These are phyloP conservation scores for Rhytidhysteron rufulum DNA, from an alignment of 2,329 filamentous ascomycete species.

Conservation along the genomic window DNA sequence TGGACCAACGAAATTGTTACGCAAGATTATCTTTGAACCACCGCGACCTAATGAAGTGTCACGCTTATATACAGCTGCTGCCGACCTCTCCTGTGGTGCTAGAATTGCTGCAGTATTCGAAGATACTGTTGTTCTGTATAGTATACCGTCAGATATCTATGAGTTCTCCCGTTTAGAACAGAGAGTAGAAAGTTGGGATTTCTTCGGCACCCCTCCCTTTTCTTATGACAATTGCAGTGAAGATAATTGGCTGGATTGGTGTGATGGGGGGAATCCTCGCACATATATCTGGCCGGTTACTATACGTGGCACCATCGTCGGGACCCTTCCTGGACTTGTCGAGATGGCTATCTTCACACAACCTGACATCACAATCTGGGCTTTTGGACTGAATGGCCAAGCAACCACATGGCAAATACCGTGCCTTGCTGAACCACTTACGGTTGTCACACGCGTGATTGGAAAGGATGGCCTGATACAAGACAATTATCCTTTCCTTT, in stretches of 20 bases:
- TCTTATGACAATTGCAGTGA: slow-evolving; percentile 5
- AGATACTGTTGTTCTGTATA: slow-evolving; percentile 56
- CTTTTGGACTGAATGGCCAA: slow-evolving; percentile 44
- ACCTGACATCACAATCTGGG: slow-evolving; percentile 49
- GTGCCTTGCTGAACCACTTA: slow-evolving; percentile 10
- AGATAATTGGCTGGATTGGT: slow-evolving; percentile 30
- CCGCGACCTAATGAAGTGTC: slow-evolving; percentile 36
- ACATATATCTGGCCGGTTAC: slow-evolving; percentile 45
- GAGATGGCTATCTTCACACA: slow-evolving; percentile 49
- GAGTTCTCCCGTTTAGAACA: slow-evolving; percentile 26
- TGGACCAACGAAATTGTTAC: slow-evolving; percentile 54
- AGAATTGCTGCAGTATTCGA: slow-evolving; percentile 57
- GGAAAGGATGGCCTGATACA: slow-evolving; percentile 25
- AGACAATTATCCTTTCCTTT: slow-evolving; percentile 8
- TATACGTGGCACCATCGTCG: slow-evolving; percentile 49
- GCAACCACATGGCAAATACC: slow-evolving; percentile 48
- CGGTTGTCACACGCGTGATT: slow-evolving; percentile 11
- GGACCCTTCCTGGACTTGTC: slow-evolving; percentile 42
- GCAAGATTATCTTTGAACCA: slow-evolving; percentile 55
- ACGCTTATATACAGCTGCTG: slow-evolving; percentile 53
- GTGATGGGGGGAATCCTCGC: slow-evolving; percentile 3
- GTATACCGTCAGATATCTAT: slow-evolving; percentile 52
- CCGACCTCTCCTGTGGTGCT: slow-evolving; percentile 56
- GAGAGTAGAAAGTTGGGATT: slow-evolving; percentile 16
- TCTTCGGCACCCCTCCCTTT: slow-evolving; percentile 13